Conservation (phyloP, 345 rosid species). For the Tarenaya hassleriana region DNA sequence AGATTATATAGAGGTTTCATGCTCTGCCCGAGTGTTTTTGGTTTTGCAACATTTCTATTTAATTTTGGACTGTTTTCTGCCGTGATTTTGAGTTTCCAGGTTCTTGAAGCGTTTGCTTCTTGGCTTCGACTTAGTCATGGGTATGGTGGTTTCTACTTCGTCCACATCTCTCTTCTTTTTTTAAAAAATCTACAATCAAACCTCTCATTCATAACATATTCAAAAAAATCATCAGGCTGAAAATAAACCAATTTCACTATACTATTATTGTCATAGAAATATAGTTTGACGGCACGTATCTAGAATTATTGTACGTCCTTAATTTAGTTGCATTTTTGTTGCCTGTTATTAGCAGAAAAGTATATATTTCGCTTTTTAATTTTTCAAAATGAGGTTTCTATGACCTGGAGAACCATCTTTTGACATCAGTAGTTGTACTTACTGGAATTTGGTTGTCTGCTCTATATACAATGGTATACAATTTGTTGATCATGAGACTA, state of each 20-base stretch:
- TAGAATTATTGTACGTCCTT: not conserved
- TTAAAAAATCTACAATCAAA: constrained; percentile 6
- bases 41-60: constrained; percentile 16
- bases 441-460: constrained; percentile 8
- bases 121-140: constrained; percentile 93
- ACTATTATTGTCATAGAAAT: no score
- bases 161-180: constrained; percentile 9
- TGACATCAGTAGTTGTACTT: constrained; percentile 7
- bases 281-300: not conserved
- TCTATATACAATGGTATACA: constrained; percentile 12
- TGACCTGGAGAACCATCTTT: constrained; percentile 9
- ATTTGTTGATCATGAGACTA: constrained; percentile 10
- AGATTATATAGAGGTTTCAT: constrained; percentile 10
- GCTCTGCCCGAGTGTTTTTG: constrained; percentile 15
- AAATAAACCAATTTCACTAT: not conserved
- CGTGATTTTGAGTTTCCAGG: constrained; percentile 43
- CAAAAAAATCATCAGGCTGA: constrained; percentile 3
- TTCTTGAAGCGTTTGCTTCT: constrained; percentile 96
- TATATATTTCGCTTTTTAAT: not conserved
- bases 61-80: constrained; percentile 16
- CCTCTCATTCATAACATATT: constrained; percentile 9
- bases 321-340: no score
- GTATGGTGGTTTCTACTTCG: constrained; percentile 37
- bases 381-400: not conserved
- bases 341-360: not conserved